Evolutionary conservation across 345 rosid species (phyloP), one percentile per base, ranked within the genome.

Genomic region (Eucalyptus virginea): DNA sequence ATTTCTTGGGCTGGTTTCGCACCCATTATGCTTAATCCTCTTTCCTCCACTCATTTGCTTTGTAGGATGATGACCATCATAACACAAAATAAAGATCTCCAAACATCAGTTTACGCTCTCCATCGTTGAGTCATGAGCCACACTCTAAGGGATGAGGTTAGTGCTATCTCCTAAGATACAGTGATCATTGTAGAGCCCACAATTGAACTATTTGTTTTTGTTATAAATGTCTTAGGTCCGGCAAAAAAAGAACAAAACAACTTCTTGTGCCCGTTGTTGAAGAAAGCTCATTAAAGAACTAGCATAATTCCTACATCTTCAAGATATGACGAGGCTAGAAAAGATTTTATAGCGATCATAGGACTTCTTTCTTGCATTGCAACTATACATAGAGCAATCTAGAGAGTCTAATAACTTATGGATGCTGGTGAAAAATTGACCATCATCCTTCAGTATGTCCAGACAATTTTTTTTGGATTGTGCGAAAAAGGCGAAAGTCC

Each of bases 291-390:
- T 10, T 58, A 26, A 58, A 58, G 14, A 58, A 24, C 65, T 58
- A 24, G 6, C 1, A 26, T 26, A 24, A 3, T 58, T 58, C 14
- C 1, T 0, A 1, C 14, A 58, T 58, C 30, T 58, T 58, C 65
- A 58, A 58, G n/a, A 11, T 58, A 58, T 11, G 30, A 26, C 10
- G 26, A 54, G n/a, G n/a, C n/a, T 58, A 24, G 65, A 58, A 16
- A 50, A 26, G 15, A 26, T 58, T 24, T 26, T 58, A 58, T 10
- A 26, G 65, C 2, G 1, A 58, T 11, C 3, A 58, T 54, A 54
- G 58, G 58, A 54, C 58, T 2, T 21, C 24, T 21, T 62, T 62
- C 69, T 60, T 26, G 15, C n/a, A 26, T 11, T 60, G n/a, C 7
- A 26, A 60, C n/a, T 26, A 28, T 12, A n/a, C n/a, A 26, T 1